Conservation (phyloP, 2,329 filamentous ascomycete species). For the Penicillium occitanis region DNA sequence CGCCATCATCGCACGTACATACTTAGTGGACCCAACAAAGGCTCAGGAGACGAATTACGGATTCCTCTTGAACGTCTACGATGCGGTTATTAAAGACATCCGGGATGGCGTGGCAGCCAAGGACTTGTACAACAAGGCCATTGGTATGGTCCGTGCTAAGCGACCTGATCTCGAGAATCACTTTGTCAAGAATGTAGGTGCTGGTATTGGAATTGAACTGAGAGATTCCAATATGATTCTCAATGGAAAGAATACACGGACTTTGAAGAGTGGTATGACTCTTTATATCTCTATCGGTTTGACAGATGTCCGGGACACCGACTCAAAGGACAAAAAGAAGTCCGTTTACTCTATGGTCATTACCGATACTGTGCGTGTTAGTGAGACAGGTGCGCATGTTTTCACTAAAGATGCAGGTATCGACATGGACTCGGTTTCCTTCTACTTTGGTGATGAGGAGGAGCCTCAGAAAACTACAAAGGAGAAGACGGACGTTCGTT, state of each 20-base stretch:
- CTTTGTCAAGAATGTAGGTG: conserved; percentile 88
- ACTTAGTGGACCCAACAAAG: conserved; percentile 95
- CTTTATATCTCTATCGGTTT: conserved; percentile 87
- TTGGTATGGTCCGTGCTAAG: conserved; percentile 77
- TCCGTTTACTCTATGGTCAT: conserved; percentile 86
- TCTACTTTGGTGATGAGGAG: conserved; percentile 98
- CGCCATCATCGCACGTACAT: conserved; percentile 87
- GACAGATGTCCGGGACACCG: conserved; percentile 81
- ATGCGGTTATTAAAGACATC: conserved; percentile 84
- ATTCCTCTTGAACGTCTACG: conserved; percentile 78
- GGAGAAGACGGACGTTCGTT: conserved; percentile 76
- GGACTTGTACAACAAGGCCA: conserved; percentile 87
- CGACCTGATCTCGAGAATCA: conserved; percentile 95
- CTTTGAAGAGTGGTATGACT: conserved; percentile 95
- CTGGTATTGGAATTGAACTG: conserved; percentile 88
- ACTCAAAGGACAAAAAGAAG: conserved; percentile 84
- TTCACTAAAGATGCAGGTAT: conserved; percentile 93
- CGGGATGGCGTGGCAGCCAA: conserved; percentile 82
- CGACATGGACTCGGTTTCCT: conserved; percentile 90
- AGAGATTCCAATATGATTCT: conserved; percentile 79
- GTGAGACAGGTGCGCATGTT: conserved; percentile 64
- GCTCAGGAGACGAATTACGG: conserved; percentile 94
- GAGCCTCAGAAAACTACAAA: conserved; percentile 75
- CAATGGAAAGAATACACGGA: conserved; percentile 80
- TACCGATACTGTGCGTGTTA: conserved; percentile 90